Percentiles rank a stretch among this genome's conserved stretches.
Conservation (phyloP, 1,284 basidiomycete genomes). For the Fomitopsis schrenkii region DNA sequence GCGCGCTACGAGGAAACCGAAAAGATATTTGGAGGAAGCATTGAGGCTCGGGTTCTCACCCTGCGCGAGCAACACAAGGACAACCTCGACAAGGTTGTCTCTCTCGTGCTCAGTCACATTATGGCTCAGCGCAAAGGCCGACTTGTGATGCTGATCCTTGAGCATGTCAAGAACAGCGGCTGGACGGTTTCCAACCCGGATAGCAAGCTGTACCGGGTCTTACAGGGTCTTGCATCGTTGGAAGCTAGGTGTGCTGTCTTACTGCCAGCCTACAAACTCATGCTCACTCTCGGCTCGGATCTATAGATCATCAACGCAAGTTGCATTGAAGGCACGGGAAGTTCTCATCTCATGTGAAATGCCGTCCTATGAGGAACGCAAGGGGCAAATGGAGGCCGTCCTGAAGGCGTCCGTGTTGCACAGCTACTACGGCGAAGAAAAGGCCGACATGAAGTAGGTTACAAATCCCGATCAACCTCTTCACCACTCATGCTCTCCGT, state of each 20-base stretch:
- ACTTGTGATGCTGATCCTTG: conserved; percentile 81
- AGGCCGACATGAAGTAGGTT: conserved; percentile 53
- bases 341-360: conserved; percentile 95
- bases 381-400: conserved; percentile 91
- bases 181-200: conserved; percentile 74
- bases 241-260: conserved; percentile 68
- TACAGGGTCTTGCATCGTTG: conserved; percentile 78
- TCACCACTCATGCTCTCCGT: conserved; percentile 2
- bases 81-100: conserved; percentile 85
- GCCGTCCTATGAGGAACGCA: conserved; percentile 95
- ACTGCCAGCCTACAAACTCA: not conserved
- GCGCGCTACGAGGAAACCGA: conserved; percentile 82
- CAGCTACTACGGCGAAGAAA: conserved; percentile 87
- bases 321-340: conserved; percentile 95
- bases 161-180: conserved; percentile 79
- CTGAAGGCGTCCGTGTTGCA: conserved; percentile 86
- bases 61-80: conserved; percentile 93
- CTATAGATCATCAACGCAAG: conserved; percentile 76
- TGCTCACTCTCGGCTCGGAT: not conserved
- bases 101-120: conserved; percentile 90
- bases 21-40: conserved; percentile 88
- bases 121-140: conserved; percentile 93
- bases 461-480: not conserved
- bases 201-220: conserved; percentile 63
- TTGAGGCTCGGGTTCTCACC: conserved; percentile 88